phyloP scores from a whole-genome alignment of 176 grass and related monocot genomes.

The Aechmea fasciata region DNA sequence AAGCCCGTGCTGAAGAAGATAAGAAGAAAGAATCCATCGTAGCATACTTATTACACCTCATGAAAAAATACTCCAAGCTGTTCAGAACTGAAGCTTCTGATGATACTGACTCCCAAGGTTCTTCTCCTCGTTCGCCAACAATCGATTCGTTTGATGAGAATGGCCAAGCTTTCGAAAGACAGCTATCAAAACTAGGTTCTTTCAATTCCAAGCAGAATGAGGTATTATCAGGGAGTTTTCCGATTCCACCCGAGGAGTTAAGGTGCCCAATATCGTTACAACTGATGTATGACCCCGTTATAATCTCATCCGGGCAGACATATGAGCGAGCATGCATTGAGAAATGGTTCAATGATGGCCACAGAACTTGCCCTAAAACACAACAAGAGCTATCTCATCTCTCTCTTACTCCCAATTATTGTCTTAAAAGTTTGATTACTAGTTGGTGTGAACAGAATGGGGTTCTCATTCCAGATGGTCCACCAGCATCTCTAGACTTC shows the following conservation, averaged over 20 bases:
- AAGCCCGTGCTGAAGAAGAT: conserved; percentile 44
- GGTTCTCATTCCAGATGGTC: conserved; percentile 36
- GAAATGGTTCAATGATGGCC: conserved; percentile 66
- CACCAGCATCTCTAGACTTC: conserved; percentile 69
- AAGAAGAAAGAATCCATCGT: conserved; percentile 46
- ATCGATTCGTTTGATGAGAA: conserved; percentile 21
- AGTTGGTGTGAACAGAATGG: conserved; percentile 84
- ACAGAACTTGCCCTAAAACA: conserved; percentile 75
- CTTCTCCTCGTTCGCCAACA: conserved; percentile 32
- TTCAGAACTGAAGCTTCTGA: conserved; percentile 41
- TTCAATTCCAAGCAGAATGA: conserved; percentile 41
- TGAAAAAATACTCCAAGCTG: conserved; percentile 53
- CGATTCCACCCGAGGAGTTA: conserved; percentile 65
- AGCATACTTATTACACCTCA: conserved; percentile 51
- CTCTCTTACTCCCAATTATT: conserved; percentile 66
- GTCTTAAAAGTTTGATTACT: conserved; percentile 67
- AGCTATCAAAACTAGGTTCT: conserved; percentile 25
- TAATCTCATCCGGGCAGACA: conserved; percentile 80
- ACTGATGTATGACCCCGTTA: conserved; percentile 77
- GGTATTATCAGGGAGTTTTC: conserved; percentile 60
- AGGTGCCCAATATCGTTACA: conserved; percentile 86
- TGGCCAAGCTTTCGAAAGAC: conserved; percentile 18
- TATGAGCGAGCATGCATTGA: conserved; percentile 86
- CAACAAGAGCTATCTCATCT: conserved; percentile 53
- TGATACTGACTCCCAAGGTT: conserved; percentile 31